These are phyloP conservation scores for Telfairia occidentalis DNA, from an alignment of 331 rosid species.

Conservation along the genomic window DNA sequence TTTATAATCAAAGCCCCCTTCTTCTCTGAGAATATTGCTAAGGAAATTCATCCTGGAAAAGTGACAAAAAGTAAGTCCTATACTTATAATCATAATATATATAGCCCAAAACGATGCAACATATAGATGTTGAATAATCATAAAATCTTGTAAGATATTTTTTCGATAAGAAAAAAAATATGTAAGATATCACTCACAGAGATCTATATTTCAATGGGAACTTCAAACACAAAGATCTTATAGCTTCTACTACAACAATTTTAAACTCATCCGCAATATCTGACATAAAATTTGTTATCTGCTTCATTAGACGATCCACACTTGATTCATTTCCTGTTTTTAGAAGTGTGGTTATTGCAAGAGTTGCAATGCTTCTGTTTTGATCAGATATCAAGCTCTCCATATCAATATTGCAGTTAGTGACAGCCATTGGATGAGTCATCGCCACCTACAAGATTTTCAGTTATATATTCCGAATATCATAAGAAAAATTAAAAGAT, in stretches of 20 bases:
- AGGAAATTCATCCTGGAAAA: slow-evolving; percentile 86
- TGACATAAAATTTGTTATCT: slow-evolving; percentile 95
- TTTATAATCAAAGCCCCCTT: slow-evolving; percentile 98
- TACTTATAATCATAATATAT: background rate
- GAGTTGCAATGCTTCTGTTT: slow-evolving; percentile 98
- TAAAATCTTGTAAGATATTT: slow-evolving; percentile 9
- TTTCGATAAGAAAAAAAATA: background rate
- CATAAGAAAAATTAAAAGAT: background rate
- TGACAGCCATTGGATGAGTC: slow-evolving; percentile 99
- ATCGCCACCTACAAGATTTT: slow-evolving; percentile 75
- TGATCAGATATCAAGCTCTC: slow-evolving; percentile 94
- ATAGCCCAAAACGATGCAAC: background rate
- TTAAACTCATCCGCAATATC: slow-evolving; percentile 98
- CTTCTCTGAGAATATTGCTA: slow-evolving; percentile 96
- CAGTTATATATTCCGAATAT: background rate
- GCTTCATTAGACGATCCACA: slow-evolving; percentile 97
- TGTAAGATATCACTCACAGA: slow-evolving; percentile 55
- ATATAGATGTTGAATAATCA: background rate
- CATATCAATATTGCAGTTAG: slow-evolving; percentile 98
- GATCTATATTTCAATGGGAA: slow-evolving; percentile 92
- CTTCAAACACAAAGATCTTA: slow-evolving; percentile 87
- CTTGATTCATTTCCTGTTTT: slow-evolving; percentile 98
- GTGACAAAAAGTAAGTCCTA: slow-evolving; percentile 4
- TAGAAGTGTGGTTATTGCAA: slow-evolving; percentile 93
- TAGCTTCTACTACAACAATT: slow-evolving; percentile 96